These are phyloP conservation scores for Chalciporus piperatus DNA, from an alignment of 768 basidiomycete genomes.

Conservation along the genomic window DNA sequence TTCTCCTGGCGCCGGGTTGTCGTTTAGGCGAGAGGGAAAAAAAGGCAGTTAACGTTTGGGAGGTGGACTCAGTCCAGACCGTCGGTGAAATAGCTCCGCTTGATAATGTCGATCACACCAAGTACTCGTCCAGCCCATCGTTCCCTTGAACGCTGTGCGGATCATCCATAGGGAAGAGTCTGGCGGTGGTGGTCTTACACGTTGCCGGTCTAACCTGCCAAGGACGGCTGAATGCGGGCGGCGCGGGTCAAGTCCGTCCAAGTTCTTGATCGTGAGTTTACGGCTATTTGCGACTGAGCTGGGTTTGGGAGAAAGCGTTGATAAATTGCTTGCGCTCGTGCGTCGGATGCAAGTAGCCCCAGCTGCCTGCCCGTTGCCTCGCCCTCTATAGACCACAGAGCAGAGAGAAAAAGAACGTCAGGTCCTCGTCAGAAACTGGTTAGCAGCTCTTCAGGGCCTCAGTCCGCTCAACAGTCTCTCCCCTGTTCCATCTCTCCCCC, in stretches of 20 bases:
- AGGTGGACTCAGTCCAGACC: constrained; percentile 21
- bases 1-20: constrained; percentile 21
- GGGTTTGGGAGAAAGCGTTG: constrained; percentile 17
- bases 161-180: too few relatives aligned
- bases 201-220: too few relatives aligned
- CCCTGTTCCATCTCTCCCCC: constrained; percentile 6
- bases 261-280: constrained; percentile 17
- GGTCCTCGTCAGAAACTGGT: too few relatives aligned
- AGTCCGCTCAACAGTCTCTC: too few relatives aligned
- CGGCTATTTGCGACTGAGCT: constrained; percentile 25
- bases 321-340: constrained; percentile 25
- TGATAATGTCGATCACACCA: constrained; percentile 25
- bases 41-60: constrained; percentile 11
- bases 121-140: too few relatives aligned
- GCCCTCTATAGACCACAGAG: neutral
- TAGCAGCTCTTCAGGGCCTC: too few relatives aligned
- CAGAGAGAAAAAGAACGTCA: too few relatives aligned
- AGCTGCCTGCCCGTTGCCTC: constrained; percentile 1
- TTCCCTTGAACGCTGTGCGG: neutral
- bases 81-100: constrained; percentile 17
- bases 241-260: neutral
- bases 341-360: too few relatives aligned
- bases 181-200: too few relatives aligned
- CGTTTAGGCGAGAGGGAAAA: constrained; percentile 16
- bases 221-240: neutral